These are phyloP conservation scores for Puccinia polysora DNA, from an alignment of 1,284 basidiomycete genomes.

Conservation along the genomic window DNA sequence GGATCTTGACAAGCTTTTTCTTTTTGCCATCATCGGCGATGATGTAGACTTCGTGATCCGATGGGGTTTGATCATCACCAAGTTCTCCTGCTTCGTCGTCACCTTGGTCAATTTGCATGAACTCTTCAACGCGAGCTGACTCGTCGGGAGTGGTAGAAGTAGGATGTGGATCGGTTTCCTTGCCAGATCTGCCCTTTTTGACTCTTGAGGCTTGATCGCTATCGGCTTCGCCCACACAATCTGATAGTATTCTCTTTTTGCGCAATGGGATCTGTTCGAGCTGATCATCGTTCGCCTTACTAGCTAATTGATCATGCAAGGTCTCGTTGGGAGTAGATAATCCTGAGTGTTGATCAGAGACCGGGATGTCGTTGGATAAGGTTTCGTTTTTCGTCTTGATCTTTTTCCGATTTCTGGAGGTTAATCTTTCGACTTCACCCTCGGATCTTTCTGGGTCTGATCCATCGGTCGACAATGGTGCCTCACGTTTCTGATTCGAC, in stretches of 20 bases:
- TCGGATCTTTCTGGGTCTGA: constrained; percentile 7
- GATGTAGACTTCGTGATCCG: constrained; percentile 19
- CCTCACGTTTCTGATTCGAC: constrained; percentile 16
- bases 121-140: constrained; percentile 10
- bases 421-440: constrained; percentile 3
- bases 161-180: constrained; percentile 1
- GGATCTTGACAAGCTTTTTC: constrained; percentile 36
- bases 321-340: not conserved
- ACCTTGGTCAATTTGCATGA: constrained; percentile 22
- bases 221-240: constrained; percentile 28
- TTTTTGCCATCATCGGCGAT: constrained; percentile 36
- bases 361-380: not conserved
- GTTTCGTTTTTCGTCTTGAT: not conserved
- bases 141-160: not conserved
- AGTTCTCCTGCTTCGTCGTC: not conserved
- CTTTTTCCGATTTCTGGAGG: constrained; percentile 18
- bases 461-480: constrained; percentile 10
- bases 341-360: not conserved
- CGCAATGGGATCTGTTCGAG: not conserved
- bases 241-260: constrained; percentile 33
- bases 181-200: constrained; percentile 30
- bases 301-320: not conserved
- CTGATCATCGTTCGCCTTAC: not conserved
- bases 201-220: constrained; percentile 9
- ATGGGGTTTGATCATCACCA: not conserved